A percentile compares a stretch with the other conserved stretches of the same genome.
These are phyloP conservation scores for Lipomyces mesembrius DNA, from an alignment of 805 yeast species.

Conservation along the genomic window DNA sequence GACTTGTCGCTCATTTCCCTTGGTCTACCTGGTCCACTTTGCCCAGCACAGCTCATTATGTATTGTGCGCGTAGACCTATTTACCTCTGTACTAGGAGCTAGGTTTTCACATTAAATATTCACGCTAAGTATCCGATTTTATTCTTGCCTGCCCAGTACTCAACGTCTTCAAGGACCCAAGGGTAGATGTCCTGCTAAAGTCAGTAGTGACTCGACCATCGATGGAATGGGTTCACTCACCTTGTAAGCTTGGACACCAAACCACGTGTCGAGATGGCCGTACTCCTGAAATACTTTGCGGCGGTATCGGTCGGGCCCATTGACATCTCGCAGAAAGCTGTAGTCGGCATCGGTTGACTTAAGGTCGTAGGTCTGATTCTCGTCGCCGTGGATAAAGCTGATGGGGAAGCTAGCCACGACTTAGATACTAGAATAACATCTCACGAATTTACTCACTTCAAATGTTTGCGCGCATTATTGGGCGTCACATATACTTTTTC, in stretches of 20 bases:
- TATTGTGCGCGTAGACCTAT: no score
- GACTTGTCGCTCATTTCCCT: no score
- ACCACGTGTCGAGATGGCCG: neutral
- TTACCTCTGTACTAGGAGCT: no score
- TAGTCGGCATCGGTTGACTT: neutral
- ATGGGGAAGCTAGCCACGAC: neutral
- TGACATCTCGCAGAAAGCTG: neutral
- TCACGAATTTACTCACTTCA: neutral
- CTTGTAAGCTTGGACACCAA: neutral
- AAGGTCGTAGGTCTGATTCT: neutral
- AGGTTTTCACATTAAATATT: no score
- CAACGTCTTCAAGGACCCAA: neutral
- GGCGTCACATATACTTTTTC: neutral
- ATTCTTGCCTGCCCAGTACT: neutral
- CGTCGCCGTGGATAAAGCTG: neutral
- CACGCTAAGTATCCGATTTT: constrained; percentile 1
- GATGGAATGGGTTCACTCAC: neutral
- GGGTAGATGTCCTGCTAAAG: neutral
- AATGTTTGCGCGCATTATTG: neutral
- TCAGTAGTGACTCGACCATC: neutral
- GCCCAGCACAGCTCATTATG: no score
- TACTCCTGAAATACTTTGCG: neutral
- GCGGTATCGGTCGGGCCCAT: neutral
- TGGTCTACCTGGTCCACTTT: no score
- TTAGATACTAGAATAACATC: neutral